Base-by-base conservation (phyloP, 352 stramenopile genomes). In the Phytopythium kandeliae region DNA sequence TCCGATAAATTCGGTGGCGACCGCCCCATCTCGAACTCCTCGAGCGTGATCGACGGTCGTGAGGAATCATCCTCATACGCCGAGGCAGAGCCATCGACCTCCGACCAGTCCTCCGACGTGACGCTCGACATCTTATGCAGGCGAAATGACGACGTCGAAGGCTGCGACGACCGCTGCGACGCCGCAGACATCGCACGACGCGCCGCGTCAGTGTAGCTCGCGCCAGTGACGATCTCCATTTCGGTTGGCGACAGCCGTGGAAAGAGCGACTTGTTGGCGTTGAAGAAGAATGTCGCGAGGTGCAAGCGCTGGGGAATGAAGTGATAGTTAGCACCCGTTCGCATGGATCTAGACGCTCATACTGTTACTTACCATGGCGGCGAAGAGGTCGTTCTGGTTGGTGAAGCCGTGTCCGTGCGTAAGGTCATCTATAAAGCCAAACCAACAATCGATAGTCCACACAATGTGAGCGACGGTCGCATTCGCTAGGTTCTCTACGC, bases 231-330 rank as follows among this genome's bases (percentile, higher is more conserved):
- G 43, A 85, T 74, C 64, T 91, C 77, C 2, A 61, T 60, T 48
- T 87, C 77, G 2, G 57, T 65, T 34, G 62, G 44, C 12, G 66
- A 82, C 7, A 92, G 57, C 16, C 74, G 69, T 9, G 55, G 67
- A 10, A 79, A 58, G 11, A 89, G 49, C 3, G 67, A 68, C 56
- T 86, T 58, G 50, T 84, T 82, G 9, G 73, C 66, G 48, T 87
- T 71, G 36, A 64, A 76, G 55, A 90, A 92, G 62, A 92, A 90
- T 22, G 80, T 82, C 28, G 78, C 69, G 11, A 81, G 67, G 62
- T 90, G 82, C 26, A 92, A 58, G 4, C 78, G 67, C 76, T 87
- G 37, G 10, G 41, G 28, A 52, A 56, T 3, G 58, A 54, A 36
- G 3, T 50, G 40, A n/a, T n/a, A n/a, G n/a, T n/a, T n/a, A n/a